Percentiles rank a stretch among this genome's conserved stretches.
Evolutionary conservation across 2,329 filamentous ascomycete species (phyloP).

Genomic region (Phaeosphaeria sp.): DNA sequence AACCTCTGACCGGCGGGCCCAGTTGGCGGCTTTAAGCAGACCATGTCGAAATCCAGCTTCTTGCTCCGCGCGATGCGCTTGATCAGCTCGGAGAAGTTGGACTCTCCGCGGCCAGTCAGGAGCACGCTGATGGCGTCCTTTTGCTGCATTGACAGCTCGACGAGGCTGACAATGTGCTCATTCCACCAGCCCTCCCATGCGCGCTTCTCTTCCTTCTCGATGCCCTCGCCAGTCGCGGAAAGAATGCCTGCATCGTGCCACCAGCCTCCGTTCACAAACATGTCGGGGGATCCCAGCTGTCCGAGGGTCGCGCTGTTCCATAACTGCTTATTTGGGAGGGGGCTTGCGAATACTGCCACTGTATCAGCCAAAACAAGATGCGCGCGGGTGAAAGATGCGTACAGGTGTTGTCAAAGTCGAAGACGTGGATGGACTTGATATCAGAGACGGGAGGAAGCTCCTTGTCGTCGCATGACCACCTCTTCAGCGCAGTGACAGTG

Average conservation of each 20-base stretch:
- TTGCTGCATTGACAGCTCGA: constrained; percentile 80
- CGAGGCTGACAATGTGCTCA: constrained; percentile 81
- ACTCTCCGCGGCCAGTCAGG: constrained; percentile 83
- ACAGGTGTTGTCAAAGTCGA: constrained; percentile 98
- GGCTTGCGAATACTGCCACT: constrained; percentile 80
- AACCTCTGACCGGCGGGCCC: constrained; percentile 83
- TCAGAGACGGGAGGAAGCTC: constrained; percentile 73
- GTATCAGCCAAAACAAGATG: constrained; percentile 9
- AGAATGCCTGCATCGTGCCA: constrained; percentile 94
- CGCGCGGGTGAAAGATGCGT: constrained; percentile 43
- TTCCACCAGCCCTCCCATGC: constrained; percentile 98
- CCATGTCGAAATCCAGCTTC: constrained; percentile 83
- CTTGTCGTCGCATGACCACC: constrained; percentile 82
- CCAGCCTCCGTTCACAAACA: constrained; percentile 87
- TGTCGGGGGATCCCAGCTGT: constrained; percentile 74
- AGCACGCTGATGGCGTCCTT: constrained; percentile 85
- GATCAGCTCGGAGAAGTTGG: constrained; percentile 77
- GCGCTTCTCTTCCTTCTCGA: constrained; percentile 79
- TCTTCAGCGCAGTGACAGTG: constrained; percentile 76
- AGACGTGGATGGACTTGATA: constrained; percentile 85
- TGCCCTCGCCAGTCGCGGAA: constrained; percentile 81
- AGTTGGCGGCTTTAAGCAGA: constrained; percentile 83
- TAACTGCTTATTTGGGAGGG: constrained; percentile 84
- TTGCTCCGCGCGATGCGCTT: constrained; percentile 81
- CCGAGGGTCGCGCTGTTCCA: constrained; percentile 84